These are phyloP conservation scores for Paraconiothyrium sp. DNA, from an alignment of 2,329 filamentous ascomycete genomes.

Conservation along the genomic window DNA sequence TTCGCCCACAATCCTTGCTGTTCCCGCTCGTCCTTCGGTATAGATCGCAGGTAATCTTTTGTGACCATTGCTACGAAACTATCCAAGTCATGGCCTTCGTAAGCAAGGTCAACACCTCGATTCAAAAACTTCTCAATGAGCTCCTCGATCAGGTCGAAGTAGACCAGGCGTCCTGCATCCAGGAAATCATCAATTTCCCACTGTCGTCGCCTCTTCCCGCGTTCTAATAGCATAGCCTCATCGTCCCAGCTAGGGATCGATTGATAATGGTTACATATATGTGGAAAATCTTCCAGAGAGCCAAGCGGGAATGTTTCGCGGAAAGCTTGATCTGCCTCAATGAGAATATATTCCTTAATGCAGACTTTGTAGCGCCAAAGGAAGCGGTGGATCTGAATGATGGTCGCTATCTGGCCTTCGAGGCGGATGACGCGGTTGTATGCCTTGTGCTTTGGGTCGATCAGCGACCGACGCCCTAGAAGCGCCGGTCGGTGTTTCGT, in stretches of 20 bases:
- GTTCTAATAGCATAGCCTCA: neutral
- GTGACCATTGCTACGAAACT: conserved; percentile 7
- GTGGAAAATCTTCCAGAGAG: neutral
- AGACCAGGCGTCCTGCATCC: neutral
- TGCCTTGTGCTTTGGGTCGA: neutral
- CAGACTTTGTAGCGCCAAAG: conserved; percentile 1
- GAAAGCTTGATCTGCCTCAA: neutral
- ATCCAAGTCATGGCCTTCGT: conserved; percentile 1
- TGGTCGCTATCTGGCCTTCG: conserved; percentile 19
- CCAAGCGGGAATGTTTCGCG: too few species aligned
- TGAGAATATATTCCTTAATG: neutral
- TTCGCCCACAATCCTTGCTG: conserved; percentile 8
- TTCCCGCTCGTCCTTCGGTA: conserved; percentile 4
- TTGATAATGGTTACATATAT: neutral
- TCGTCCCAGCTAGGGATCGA: too few species aligned
- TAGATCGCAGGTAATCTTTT: neutral
- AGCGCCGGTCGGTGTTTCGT: neutral
- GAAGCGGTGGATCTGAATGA: conserved; percentile 10
- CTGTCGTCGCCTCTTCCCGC: neutral
- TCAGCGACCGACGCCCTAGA: neutral
- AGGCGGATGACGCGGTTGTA: conserved; percentile 20
- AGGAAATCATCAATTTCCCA: neutral
- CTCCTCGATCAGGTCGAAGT: conserved; percentile 9
- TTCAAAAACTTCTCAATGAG: conserved; percentile 8
- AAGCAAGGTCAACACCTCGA: conserved; percentile 12